Base-by-base conservation (phyloP, 2,329 filamentous ascomycete species). In the Thelonectria rubi region DNA sequence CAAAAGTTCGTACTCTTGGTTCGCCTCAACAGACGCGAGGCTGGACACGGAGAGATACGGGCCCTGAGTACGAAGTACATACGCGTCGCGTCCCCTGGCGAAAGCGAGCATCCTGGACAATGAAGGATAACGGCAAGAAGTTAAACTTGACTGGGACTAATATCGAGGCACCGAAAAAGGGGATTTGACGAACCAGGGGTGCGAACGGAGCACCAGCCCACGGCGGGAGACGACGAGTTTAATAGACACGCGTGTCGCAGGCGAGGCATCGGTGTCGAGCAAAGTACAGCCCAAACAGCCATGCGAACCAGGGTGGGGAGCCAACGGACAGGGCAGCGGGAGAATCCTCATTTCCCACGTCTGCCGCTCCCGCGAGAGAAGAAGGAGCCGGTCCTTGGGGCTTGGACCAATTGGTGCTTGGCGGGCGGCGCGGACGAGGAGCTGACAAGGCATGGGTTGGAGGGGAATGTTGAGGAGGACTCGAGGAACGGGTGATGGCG, bases 311-410 rank as follows among this genome's bases (percentile, higher is more conserved):
- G 45, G 47, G 40, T 15, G 18, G 17, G 45, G 10, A 30, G 26
- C 26, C 26, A 17, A 45, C 14, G 24, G 54, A 57, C 60, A 64
- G 53, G 64, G 42, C 11, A 50, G 40, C 58, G 58, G 63, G 67
- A 58, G 60, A 58, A 70, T 70, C 67, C 65, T 71, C 69, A 71
- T 71, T 70, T 71, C 62, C 26, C 26, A 65, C 66, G 46, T 62
- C 52, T 54, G 50, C 64, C 61, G 49, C 48, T 43, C 26, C 26
- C 26, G 26, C 26, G 5, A 30, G 26, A 30, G 5, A 30, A 30
- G 26, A 30, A 30, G 26, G 10, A 30, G 26, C 26, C 7, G 26
- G 26, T 30, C 5, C 26, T 8, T 30, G n/a, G n/a, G n/a, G n/a
- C n/a, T 30, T 30, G 26, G 26, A 30, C 26, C 26, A 30, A 30